These are phyloP conservation scores for Skeletonema menzelii DNA, from an alignment of 108 stramenopile genomes.

Conservation along the genomic window DNA sequence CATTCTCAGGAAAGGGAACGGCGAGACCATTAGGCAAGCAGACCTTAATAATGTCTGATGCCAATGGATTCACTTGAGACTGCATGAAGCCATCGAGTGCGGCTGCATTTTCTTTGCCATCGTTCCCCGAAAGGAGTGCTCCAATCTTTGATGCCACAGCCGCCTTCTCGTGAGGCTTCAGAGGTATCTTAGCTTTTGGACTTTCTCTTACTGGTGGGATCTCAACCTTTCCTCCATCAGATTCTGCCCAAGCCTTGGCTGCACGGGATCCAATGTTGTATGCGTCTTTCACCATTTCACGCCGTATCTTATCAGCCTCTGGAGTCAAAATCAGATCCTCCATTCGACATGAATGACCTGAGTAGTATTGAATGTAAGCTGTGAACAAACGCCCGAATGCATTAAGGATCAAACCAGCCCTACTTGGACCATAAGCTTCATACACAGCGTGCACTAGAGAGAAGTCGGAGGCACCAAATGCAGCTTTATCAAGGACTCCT, in stretches of 20 bases:
- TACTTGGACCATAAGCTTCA: constrained; percentile 93
- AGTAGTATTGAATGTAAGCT: constrained; percentile 90
- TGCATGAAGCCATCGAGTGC: constrained; percentile 95
- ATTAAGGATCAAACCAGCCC: constrained; percentile 89
- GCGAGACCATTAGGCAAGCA: constrained; percentile 96
- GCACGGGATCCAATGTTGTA: constrained; percentile 85
- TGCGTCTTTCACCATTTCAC: constrained; percentile 69
- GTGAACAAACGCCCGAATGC: constrained; percentile 96
- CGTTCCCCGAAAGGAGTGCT: constrained; percentile 74
- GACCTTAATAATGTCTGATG: constrained; percentile 92
- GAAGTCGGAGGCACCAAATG: constrained; percentile 94
- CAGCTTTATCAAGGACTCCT: constrained; percentile 97
- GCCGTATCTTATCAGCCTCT: constrained; percentile 79
- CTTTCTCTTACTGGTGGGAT: constrained; percentile 60
- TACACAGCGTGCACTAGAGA: constrained; percentile 96
- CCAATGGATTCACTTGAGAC: constrained; percentile 89
- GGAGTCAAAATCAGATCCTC: constrained; percentile 94
- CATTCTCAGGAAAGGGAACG: constrained; percentile 96
- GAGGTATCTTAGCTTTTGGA: constrained; percentile 41
- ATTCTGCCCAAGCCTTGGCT: constrained; percentile 92
- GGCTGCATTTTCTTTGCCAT: constrained; percentile 84
- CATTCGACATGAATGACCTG: constrained; percentile 97
- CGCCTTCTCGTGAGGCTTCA: constrained; percentile 86
- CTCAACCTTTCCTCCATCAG: constrained; percentile 89
- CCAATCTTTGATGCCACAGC: constrained; percentile 76